Evolutionary conservation across 164 flowering plant genomes (phyloP).

Genomic region (Amborella trichopoda): DNA sequence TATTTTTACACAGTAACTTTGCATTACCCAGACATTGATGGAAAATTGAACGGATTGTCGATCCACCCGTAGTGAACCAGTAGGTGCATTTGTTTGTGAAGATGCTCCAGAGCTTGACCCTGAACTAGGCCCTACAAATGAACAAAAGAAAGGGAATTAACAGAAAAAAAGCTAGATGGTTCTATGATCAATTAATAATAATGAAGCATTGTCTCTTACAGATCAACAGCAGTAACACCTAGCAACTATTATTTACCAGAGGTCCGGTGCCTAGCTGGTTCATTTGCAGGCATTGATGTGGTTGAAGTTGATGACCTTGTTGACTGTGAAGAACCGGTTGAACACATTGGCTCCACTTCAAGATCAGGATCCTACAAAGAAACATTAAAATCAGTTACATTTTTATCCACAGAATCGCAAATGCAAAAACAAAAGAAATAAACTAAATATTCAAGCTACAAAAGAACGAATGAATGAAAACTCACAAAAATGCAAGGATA

Average conservation of each 20-base stretch:
- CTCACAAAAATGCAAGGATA: no score
- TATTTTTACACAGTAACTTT: background rate
- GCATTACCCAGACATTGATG: slow-evolving; percentile 91
- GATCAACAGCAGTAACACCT: no score
- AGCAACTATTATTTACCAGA: slow-evolving; percentile 27
- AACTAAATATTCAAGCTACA: background rate
- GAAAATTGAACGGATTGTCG: slow-evolving; percentile 84
- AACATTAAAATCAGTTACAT: background rate
- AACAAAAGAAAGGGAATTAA: background rate
- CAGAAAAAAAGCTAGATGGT: background rate
- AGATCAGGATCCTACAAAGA: slow-evolving; percentile 74
- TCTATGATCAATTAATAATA: background rate
- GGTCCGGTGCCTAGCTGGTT: slow-evolving; percentile 36
- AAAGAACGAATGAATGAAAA: no score
- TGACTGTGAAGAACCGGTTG: slow-evolving; percentile 46
- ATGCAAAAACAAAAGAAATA: background rate
- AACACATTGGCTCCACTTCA: slow-evolving; percentile 72
- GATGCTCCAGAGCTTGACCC: slow-evolving; percentile 59
- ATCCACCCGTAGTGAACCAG: slow-evolving; percentile 71
- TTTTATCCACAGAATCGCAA: background rate
- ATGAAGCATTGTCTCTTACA: background rate
- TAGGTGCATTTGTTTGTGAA: slow-evolving; percentile 27
- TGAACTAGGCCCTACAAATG: slow-evolving; percentile 12
- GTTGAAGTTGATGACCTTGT: slow-evolving; percentile 46
- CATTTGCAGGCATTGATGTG: slow-evolving; percentile 33